These are phyloP conservation scores for Hymenoscyphus linearis DNA, from an alignment of 2,329 filamentous ascomycete species.

Conservation along the genomic window DNA sequence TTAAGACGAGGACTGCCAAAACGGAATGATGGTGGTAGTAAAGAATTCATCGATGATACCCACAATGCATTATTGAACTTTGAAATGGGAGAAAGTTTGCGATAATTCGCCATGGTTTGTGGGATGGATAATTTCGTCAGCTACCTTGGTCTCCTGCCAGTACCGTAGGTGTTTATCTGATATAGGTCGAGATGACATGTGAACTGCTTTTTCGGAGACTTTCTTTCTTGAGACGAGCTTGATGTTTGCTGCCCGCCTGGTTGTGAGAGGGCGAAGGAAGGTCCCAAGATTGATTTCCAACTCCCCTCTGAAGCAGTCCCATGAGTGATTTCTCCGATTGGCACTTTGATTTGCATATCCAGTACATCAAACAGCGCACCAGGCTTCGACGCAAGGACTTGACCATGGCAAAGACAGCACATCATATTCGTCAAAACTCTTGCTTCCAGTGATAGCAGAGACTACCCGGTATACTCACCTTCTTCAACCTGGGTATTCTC, in stretches of 20 bases:
- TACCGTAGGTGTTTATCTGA: not conserved
- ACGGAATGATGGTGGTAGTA: constrained; percentile 19
- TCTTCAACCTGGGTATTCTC: not conserved
- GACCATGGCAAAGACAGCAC: not conserved
- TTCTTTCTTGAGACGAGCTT: not conserved
- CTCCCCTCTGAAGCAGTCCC: not conserved
- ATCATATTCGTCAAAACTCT: not conserved
- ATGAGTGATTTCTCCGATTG: not conserved
- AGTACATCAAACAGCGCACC: not conserved
- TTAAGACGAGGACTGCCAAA: constrained; percentile 57
- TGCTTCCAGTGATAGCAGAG: not conserved
- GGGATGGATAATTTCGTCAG: not conserved
- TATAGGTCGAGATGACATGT: not conserved
- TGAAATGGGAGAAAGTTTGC: not conserved
- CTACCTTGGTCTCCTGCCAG: not conserved
- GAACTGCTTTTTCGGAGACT: not conserved
- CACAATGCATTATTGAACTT: constrained; percentile 1
- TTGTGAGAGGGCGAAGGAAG: not conserved
- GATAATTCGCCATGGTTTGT: not conserved
- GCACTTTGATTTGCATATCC: not conserved
- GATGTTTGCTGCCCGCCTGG: not conserved
- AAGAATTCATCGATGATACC: constrained; percentile 12
- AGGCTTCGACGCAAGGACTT: not conserved
- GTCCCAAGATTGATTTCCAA: no score
- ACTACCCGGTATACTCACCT: not conserved